Evolutionary conservation across 2,329 filamentous ascomycete genomes (phyloP).

Genomic region (Paecilomyces variotii): DNA sequence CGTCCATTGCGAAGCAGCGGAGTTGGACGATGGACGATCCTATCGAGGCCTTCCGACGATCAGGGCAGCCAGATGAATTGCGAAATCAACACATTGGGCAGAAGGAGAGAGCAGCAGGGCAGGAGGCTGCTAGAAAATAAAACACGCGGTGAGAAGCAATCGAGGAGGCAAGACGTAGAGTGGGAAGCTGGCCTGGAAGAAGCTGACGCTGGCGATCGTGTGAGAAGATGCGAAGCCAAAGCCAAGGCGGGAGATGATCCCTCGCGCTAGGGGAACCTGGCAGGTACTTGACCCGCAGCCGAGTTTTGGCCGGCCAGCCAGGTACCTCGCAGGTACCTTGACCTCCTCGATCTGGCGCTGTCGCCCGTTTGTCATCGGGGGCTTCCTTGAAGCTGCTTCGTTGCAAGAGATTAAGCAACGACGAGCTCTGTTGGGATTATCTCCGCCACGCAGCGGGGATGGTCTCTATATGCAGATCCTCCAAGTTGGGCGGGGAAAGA

Average conservation of each 20-base stretch:
- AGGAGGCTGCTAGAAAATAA: neutral
- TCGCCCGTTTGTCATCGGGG: neutral
- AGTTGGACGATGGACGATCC: neutral
- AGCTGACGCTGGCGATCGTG: neutral
- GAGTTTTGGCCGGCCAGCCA: neutral
- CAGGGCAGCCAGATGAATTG: neutral
- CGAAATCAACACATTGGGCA: neutral
- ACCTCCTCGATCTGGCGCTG: neutral
- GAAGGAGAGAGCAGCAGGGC: neutral
- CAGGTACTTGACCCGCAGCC: neutral
- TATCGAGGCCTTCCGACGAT: neutral
- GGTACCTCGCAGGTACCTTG: neutral
- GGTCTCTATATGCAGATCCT: neutral
- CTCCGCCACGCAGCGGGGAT: neutral
- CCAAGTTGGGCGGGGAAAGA: neutral
- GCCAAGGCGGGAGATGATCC: neutral
- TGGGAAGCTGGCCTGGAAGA: neutral
- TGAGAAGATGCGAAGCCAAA: neutral
- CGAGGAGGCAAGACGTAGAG: neutral
- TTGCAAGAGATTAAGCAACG: neutral
- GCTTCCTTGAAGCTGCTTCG: neutral
- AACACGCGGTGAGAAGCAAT: neutral
- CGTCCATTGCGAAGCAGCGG: slow-evolving; percentile 2
- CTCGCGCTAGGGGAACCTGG: neutral
- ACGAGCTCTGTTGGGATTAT: neutral